Evolutionary conservation across 768 basidiomycete species (phyloP), one percentile per base, ranked within the genome.

Genomic region (Atractiella rhizophila): DNA sequence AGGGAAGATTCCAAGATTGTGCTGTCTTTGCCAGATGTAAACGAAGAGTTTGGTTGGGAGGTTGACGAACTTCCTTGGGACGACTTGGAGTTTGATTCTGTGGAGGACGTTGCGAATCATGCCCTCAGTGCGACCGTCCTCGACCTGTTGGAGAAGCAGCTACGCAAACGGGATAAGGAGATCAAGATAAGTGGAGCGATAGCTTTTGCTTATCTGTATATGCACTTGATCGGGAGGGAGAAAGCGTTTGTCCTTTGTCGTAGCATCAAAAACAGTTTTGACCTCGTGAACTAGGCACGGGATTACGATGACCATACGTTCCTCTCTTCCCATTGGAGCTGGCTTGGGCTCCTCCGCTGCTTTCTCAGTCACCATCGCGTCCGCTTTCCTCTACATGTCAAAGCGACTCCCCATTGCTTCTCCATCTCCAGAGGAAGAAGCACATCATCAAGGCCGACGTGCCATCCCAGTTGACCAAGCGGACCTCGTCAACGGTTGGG

Each of bases 331-430:
- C 23, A 74, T 96, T 43, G 77, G 81, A 7, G 91, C 91, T 13
- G 91, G 91, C 34, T 73, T 96, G 36, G 91, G 91, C 19, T 96
- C 88, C 11, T 91, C 85, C 18, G 91, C 91, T 6, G 82, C 91
- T 19, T 94, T 76, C 63, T 94, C 86, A 3, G 71, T 74, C 16
- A 91, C 86, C 56, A 63, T 76, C 33, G 73, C 83, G 9, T 73
- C 79, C 1, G 64, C 79, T 5, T 64, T 88, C 32, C 68, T 94
- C 28, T 66, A 86, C 35, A 65, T 76, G 12, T 71, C 79, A 56
- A 63, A 66, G 35, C 74, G 73, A 48, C 71, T 91, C 53, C 59
- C 48, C 2, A 32, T 52, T n/a, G 50, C 57, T 50, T 31, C 55
- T 69, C 8, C 57, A 60, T 28, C 70, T 70, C 18, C 60, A 59